Conservation (phyloP, 768 basidiomycete genomes). For the Steccherinum ochraceum region DNA sequence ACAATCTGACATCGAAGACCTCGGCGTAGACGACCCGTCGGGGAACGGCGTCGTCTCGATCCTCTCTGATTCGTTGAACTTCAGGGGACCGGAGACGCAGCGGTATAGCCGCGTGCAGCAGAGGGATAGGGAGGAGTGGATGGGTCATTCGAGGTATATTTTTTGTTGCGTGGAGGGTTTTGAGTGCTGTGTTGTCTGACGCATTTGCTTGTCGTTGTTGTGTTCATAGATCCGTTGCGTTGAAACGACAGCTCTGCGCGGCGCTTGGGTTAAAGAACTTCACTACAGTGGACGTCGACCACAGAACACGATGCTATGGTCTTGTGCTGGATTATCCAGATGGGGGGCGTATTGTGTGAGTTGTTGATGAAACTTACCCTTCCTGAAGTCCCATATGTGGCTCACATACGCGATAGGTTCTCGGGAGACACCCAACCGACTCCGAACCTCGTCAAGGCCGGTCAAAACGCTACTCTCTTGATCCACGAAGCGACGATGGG, state of each 20-base stretch:
- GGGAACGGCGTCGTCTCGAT: constrained; percentile 50
- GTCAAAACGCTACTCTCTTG: constrained; percentile 64
- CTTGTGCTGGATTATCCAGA: constrained; percentile 58
- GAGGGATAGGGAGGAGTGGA: constrained; percentile 14
- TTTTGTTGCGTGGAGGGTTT: too few species aligned
- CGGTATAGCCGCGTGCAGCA: constrained; percentile 22
- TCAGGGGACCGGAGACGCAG: constrained; percentile 24
- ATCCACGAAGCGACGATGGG: constrained; percentile 95
- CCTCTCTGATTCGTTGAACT: constrained; percentile 46
- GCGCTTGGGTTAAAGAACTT: constrained; percentile 55
- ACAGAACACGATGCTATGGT: constrained; percentile 71
- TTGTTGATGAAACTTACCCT: neutral
- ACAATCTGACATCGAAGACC: constrained; percentile 59
- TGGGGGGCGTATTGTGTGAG: constrained; percentile 77
- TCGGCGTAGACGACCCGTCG: constrained; percentile 48
- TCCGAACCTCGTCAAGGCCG: constrained; percentile 57
- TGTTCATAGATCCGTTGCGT: constrained; percentile 14
- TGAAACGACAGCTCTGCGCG: constrained; percentile 37
- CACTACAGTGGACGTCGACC: constrained; percentile 64
- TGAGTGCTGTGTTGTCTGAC: neutral
- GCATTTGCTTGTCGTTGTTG: neutral
- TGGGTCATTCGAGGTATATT: constrained; percentile 3
- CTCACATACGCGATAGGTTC: constrained; percentile 45
- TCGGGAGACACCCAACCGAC: constrained; percentile 89
- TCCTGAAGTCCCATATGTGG: neutral